These are phyloP conservation scores for Alternaria alternata DNA, from an alignment of 2,329 filamentous ascomycete species.

Conservation along the genomic window DNA sequence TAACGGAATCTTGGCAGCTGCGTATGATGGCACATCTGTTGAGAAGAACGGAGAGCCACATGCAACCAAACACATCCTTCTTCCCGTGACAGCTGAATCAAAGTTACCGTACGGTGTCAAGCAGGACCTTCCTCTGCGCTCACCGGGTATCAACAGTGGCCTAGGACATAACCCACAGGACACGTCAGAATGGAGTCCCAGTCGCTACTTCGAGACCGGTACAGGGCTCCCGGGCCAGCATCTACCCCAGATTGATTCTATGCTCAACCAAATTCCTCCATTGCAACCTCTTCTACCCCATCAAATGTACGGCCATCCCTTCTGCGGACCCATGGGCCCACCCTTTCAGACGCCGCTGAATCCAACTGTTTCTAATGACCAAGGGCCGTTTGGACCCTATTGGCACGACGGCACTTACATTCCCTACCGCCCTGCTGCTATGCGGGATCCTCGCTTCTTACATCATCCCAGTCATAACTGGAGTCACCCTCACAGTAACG, in stretches of 20 bases:
- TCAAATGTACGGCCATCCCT: conserved; percentile 51
- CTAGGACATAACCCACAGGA: conserved; percentile 32
- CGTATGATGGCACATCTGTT: conserved; percentile 84
- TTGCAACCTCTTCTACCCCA: conserved; percentile 64
- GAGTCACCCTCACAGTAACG: conserved; percentile 41
- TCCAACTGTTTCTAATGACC: conserved; percentile 53
- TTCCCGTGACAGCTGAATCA: conserved; percentile 66
- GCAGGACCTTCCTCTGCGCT: conserved; percentile 49
- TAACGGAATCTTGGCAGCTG: conserved; percentile 88
- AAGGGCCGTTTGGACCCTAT: conserved; percentile 52
- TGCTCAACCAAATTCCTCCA: conserved; percentile 66
- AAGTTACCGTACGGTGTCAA: conserved; percentile 42
- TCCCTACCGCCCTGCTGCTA: conserved; percentile 51
- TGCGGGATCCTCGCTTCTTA: conserved; percentile 51
- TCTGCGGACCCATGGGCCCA: conserved; percentile 42
- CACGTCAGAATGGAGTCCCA: conserved; percentile 45
- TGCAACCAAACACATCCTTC: conserved; percentile 81
- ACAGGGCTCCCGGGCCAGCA: conserved; percentile 51
- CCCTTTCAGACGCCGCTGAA: conserved; percentile 47
- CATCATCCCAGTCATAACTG: conserved; percentile 44
- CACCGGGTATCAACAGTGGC: conserved; percentile 31
- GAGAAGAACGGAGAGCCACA: conserved; percentile 77
- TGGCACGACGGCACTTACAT: conserved; percentile 54
- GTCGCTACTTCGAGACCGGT: conserved; percentile 48
- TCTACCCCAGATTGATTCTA: conserved; percentile 65